Evolutionary conservation across 176 grass and related monocot species (phyloP).

Genomic region (Zoysia pacifica): DNA sequence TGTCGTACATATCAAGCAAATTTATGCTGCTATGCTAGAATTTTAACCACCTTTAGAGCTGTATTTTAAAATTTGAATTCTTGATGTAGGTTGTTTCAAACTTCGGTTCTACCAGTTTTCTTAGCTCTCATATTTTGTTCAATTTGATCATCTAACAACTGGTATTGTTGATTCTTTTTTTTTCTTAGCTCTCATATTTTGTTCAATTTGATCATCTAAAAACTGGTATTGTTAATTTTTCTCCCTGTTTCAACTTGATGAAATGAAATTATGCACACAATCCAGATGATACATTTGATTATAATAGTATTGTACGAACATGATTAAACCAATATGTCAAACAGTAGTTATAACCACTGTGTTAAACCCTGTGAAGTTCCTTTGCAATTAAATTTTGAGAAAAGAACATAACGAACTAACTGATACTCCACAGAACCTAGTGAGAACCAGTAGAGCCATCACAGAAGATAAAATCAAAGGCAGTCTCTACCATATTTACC

Average conservation of each 20-base stretch:
- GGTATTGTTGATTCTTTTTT: neutral
- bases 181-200: neutral
- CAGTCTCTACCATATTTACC: neutral
- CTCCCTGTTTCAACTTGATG: neutral
- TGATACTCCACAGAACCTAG: neutral
- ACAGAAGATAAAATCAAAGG: neutral
- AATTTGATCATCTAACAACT: neutral
- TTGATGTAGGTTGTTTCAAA: neutral
- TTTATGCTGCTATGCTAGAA: neutral
- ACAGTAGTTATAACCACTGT: neutral
- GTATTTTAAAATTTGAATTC: neutral
- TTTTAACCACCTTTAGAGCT: neutral
- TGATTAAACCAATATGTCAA: neutral
- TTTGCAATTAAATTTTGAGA: constrained; percentile 5
- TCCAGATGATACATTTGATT: neutral
- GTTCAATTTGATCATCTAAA: neutral
- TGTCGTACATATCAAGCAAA: neutral
- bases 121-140: neutral
- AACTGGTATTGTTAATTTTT: neutral
- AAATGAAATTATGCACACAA: neutral
- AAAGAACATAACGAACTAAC: constrained; percentile 3
- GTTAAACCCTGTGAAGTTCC: neutral
- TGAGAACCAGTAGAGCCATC: neutral
- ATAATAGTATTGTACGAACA: neutral
- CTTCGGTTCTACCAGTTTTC: neutral